Conservation (phyloP, 2,329 filamentous ascomycete species). For the Paecilomyces variotii region DNA sequence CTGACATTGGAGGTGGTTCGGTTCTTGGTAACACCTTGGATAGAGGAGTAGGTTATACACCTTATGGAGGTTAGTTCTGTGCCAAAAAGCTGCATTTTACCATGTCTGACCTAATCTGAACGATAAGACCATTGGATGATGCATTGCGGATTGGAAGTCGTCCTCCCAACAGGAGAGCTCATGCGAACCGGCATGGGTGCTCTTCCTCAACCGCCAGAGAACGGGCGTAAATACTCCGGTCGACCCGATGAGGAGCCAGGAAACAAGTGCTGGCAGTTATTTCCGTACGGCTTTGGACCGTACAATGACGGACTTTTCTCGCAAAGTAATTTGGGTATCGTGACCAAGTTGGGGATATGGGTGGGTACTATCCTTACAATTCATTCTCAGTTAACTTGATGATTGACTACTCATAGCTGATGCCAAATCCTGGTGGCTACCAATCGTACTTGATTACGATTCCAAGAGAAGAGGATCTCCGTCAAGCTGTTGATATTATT, state of each 20-base stretch:
- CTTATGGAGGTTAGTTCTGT: neutral
- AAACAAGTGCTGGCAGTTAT: conserved; percentile 35
- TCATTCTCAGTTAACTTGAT: neutral
- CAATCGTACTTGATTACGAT: conserved; percentile 40
- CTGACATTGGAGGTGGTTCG: neutral
- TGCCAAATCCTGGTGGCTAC: conserved; percentile 45
- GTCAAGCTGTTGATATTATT: conserved; percentile 32
- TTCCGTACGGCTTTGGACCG: conserved; percentile 35
- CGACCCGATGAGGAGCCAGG: conserved; percentile 6
- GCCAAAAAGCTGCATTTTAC: neutral
- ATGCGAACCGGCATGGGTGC: conserved; percentile 43
- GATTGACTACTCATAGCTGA: conserved; percentile 24
- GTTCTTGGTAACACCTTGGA: neutral
- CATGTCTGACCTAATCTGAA: conserved; percentile 10
- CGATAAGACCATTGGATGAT: conserved; percentile 38
- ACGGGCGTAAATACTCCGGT: neutral
- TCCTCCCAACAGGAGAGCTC: conserved; percentile 39
- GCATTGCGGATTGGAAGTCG: conserved; percentile 39
- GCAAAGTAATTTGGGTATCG: conserved; percentile 46
- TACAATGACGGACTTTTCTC: conserved; percentile 41
- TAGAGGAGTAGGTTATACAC: neutral
- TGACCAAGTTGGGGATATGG: conserved; percentile 48
- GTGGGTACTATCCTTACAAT: neutral
- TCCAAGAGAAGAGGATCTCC: conserved; percentile 42
- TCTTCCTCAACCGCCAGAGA: conserved; percentile 1